phyloP scores from a whole-genome alignment of 2,329 filamentous ascomycete species.

The Alternaria gansuensis region DNA sequence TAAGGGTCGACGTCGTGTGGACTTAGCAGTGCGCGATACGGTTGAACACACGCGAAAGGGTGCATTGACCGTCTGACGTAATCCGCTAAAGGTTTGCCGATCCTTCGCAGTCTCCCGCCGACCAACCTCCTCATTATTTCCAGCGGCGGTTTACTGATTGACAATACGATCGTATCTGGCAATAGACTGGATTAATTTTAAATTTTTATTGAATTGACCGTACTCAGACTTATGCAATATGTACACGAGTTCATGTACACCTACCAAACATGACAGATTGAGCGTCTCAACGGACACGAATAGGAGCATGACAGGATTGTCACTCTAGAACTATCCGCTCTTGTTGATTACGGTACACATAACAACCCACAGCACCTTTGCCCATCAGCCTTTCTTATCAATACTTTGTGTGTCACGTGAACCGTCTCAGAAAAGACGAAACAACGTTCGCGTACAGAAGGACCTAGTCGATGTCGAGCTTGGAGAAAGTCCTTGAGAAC shows the following conservation, averaged over 20 bases:
- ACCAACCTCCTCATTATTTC: background rate
- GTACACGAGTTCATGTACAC: background rate
- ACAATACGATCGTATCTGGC: background rate
- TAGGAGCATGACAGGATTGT: background rate
- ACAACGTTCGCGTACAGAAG: background rate
- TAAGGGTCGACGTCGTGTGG: background rate
- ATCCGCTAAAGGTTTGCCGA: constrained; percentile 6
- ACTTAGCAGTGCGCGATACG: background rate
- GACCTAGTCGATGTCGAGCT: background rate
- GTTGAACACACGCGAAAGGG: constrained; percentile 13
- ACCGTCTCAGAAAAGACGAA: background rate
- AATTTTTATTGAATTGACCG: background rate
- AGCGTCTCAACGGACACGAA: background rate
- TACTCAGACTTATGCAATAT: background rate
- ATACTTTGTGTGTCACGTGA: background rate
- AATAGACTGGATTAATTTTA: background rate
- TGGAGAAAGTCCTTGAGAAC: background rate
- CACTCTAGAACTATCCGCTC: background rate
- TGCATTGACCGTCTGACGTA: constrained; percentile 20
- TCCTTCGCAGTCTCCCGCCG: background rate
- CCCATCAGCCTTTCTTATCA: background rate
- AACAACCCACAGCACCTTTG: background rate
- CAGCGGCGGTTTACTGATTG: background rate
- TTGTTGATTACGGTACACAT: background rate
- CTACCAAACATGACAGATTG: too few relatives aligned